Evolutionary conservation across 345 rosid genomes (phyloP).

Genomic region (Reutealis trisperma): DNA sequence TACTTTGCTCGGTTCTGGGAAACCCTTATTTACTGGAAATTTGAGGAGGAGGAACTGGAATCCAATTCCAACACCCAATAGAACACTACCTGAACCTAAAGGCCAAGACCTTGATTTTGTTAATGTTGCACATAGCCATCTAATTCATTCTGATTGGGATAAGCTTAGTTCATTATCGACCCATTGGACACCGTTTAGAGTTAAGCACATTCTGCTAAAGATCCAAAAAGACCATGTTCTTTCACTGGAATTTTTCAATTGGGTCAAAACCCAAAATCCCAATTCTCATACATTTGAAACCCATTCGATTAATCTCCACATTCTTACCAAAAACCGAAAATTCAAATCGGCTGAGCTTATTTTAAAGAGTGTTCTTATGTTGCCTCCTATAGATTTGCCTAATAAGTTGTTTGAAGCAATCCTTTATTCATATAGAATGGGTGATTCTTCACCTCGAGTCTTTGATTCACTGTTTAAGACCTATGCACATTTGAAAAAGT

Average conservation of each 20-base stretch:
- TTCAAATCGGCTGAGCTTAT: slow-evolving; percentile 72
- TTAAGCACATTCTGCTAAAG: slow-evolving; percentile 60
- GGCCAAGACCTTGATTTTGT: slow-evolving; percentile 86
- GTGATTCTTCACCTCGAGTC: slow-evolving; percentile 75
- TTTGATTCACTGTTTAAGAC: slow-evolving; percentile 76
- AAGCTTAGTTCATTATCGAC: slow-evolving; percentile 47
- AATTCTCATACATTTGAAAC: slow-evolving; percentile 54
- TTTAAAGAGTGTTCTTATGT: slow-evolving; percentile 37
- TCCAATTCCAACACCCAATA: slow-evolving; percentile 67
- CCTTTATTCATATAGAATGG: slow-evolving; percentile 59
- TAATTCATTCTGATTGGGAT: slow-evolving; percentile 80
- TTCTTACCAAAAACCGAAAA: slow-evolving; percentile 62
- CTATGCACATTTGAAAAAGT: slow-evolving; percentile 66
- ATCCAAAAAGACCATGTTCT: slow-evolving; percentile 64
- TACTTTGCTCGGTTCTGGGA: slow-evolving; percentile 21
- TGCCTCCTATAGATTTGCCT: slow-evolving; percentile 43
- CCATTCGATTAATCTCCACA: slow-evolving; percentile 62
- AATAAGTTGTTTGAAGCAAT: slow-evolving; percentile 56
- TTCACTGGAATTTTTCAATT: slow-evolving; percentile 74
- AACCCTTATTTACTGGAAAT: slow-evolving; percentile 18
- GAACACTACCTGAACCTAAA: slow-evolving; percentile 58
- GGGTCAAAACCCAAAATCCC: slow-evolving; percentile 52
- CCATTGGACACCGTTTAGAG: slow-evolving; percentile 54
- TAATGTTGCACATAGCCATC: slow-evolving; percentile 77
- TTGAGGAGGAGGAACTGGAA: slow-evolving; percentile 6